Evolutionary conservation across 805 yeast species (phyloP), one percentile per base, ranked within the genome.

Genomic region (Barnettozyma botsteinii): DNA sequence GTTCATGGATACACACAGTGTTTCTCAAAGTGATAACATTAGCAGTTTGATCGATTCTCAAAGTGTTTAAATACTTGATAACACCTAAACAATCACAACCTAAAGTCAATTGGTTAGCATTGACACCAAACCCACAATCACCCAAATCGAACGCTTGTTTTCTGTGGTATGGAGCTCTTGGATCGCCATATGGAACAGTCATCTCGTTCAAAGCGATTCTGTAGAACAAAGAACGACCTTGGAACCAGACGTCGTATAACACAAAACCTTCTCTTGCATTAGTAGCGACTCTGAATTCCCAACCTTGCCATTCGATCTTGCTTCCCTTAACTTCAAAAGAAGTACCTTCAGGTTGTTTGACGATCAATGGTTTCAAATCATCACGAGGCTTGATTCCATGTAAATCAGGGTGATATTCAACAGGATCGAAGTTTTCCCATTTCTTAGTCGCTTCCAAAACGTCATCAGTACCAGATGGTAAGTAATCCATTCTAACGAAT

Each of bases 101-200:
- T 47, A 83, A 70, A 35, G 64, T 69, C 55, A 84, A 70, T 37
- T 74, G 72, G 66, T 84, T 81, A 48, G 84, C 88, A 46, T 70
- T 73, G 48, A 69, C 74, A 62, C 93, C 93, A 48, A 83, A 83
- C 17, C 94, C 93, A 67, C 83, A 76, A 62, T 85, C 93, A 60
- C 93, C 93, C 56, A 84, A 70, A 62, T 84, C 93, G 51, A 84
- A 84, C 25, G 93, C 93, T 67, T 82, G 89, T 67, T 85, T 84
- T 72, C 91, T 75, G 65, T 82, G 88, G 67, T 72, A 80, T 48
- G 93, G 93, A 33, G 79, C 79, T 63, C 91, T 73, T 55, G 89
- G 87, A 60, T 84, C 91, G 60, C 86, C 89, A 57, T 85, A 84
- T 25, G 93, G 93, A 48, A 85, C 94, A 30, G 91, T 83, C 94